Percentiles rank a stretch among this genome's conserved stretches.
Evolutionary conservation across 2,329 filamentous ascomycete species (phyloP).

Genomic region (Amesomyces nigricolor): DNA sequence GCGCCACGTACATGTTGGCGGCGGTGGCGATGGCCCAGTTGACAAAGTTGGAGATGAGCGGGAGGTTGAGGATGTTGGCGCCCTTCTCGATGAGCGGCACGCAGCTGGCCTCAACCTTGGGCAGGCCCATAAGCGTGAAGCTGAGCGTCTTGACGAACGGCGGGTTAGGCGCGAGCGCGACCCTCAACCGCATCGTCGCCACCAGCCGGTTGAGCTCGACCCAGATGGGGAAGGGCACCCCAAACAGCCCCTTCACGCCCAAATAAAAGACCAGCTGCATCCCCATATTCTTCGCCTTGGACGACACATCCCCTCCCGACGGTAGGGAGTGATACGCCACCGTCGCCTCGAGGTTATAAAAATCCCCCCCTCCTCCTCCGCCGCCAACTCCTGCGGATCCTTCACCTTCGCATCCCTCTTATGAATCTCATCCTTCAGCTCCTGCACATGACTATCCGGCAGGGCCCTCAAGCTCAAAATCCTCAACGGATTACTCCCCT

Average conservation of each 20-base stretch:
- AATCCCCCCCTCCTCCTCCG: slow-evolving; percentile 83
- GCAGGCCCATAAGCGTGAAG: slow-evolving; percentile 89
- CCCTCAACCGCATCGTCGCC: slow-evolving; percentile 73
- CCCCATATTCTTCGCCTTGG: slow-evolving; percentile 90
- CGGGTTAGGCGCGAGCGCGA: slow-evolving; percentile 83
- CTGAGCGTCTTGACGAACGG: slow-evolving; percentile 90
- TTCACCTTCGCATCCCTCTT: slow-evolving; percentile 74
- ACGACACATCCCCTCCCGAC: slow-evolving; percentile 61
- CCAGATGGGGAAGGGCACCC: slow-evolving; percentile 79
- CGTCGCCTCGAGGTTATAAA: slow-evolving; percentile 86
- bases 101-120: slow-evolving; percentile 83
- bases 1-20: slow-evolving; percentile 85
- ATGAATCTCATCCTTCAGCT: slow-evolving; percentile 76
- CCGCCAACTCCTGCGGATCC: slow-evolving; percentile 79
- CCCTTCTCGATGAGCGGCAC: slow-evolving; percentile 88
- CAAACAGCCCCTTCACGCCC: slow-evolving; percentile 81
- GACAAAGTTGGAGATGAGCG: slow-evolving; percentile 91
- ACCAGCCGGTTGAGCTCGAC: slow-evolving; percentile 90
- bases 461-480: slow-evolving; percentile 83
- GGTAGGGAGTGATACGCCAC: slow-evolving; percentile 89
- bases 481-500: slow-evolving; percentile 84
- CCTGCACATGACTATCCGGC: slow-evolving; percentile 72
- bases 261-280: slow-evolving; percentile 95
- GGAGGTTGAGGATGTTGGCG: slow-evolving; percentile 85
- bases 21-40: slow-evolving; percentile 90